phyloP scores from a whole-genome alignment of 2,329 filamentous ascomycete species.

The Monosporascus sp. region DNA sequence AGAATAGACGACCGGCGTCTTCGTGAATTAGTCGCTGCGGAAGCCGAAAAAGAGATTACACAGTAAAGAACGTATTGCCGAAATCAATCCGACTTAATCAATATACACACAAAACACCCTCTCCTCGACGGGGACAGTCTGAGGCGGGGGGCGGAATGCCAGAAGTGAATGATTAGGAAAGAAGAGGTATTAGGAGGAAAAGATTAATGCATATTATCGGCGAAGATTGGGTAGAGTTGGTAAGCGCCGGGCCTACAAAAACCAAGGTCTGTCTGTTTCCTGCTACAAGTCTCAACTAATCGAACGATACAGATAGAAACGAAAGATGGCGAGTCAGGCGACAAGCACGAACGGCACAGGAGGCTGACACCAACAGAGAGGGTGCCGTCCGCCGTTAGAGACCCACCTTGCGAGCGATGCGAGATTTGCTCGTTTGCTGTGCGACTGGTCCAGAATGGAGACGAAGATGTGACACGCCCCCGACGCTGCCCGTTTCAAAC shows the following conservation, averaged over 20 bases:
- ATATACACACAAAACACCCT: slow-evolving; percentile 17
- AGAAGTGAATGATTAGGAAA: slow-evolving; percentile 15
- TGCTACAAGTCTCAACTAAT: slow-evolving; percentile 3
- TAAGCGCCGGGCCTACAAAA: slow-evolving; percentile 20
- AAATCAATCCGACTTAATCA: slow-evolving; percentile 20
- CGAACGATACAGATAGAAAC: slow-evolving; percentile 12
- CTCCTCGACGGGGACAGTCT: slow-evolving; percentile 10
- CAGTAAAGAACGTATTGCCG: slow-evolving; percentile 21
- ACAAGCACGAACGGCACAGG: too few species aligned
- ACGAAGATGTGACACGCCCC: slow-evolving; percentile 12
- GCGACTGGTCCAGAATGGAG: slow-evolving; percentile 7
- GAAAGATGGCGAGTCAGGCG: slow-evolving; percentile 8
- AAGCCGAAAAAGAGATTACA: slow-evolving; percentile 7
- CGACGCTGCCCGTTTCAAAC: slow-evolving; percentile 25
- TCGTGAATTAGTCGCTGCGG: slow-evolving; percentile 10
- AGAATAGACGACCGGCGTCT: slow-evolving; percentile 35
- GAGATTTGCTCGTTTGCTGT: not conserved
- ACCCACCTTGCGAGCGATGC: slow-evolving; percentile 7
- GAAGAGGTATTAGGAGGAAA: slow-evolving; percentile 6
- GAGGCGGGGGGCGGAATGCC: slow-evolving; percentile 17
- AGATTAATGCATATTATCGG: slow-evolving; percentile 14
- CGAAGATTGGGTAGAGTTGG: slow-evolving; percentile 17
- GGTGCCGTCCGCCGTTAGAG: too few species aligned
- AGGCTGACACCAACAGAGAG: too few species aligned
- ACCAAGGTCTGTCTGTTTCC: not conserved